Percentiles rank a stretch among this genome's conserved stretches.
phyloP scores from a whole-genome alignment of 1,139 yeast species.

The Zhuliangozyma blackwelliae region DNA sequence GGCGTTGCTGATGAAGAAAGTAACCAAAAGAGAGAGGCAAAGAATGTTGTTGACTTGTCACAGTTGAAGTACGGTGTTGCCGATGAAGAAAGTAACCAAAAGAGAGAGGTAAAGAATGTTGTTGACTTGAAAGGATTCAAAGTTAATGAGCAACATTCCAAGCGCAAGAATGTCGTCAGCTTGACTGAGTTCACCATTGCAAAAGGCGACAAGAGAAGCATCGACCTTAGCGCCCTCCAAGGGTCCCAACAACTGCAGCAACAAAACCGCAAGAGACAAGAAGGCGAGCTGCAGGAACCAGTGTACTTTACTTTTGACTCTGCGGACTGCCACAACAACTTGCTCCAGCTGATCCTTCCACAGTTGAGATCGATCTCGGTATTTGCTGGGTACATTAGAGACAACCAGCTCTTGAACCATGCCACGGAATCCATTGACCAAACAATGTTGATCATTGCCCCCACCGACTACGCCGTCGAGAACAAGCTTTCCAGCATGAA shows the following conservation, averaged over 20 bases:
- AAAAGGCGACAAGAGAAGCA: constrained; percentile 4
- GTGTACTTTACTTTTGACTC: constrained; percentile 7
- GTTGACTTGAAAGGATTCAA: constrained; percentile 15
- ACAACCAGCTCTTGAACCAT: constrained; percentile 38
- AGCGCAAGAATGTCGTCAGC: constrained; percentile 18
- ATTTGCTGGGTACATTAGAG: constrained; percentile 55
- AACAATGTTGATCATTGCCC: constrained; percentile 54
- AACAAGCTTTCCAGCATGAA: constrained; percentile 33
- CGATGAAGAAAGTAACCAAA: constrained; percentile 4
- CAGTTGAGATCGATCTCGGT: constrained; percentile 44
- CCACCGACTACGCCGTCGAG: constrained; percentile 51
- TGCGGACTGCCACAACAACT: constrained; percentile 11
- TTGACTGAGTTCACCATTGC: constrained; percentile 13
- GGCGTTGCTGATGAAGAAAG: constrained; percentile 2
- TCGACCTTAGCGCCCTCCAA: neutral
- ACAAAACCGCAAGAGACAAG: constrained; percentile 1
- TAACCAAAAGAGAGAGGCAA: constrained; percentile 15
- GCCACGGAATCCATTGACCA: constrained; percentile 35
- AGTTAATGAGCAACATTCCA: constrained; percentile 11
- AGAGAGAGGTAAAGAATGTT: constrained; percentile 21
- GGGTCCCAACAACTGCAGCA: neutral
- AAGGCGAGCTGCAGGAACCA: constrained; percentile 2
- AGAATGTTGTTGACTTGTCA: constrained; percentile 18
- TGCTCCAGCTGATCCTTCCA: constrained; percentile 37
- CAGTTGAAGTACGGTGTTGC: constrained; percentile 9